Evolutionary conservation across 148 eudicot species (phyloP), one percentile per base, ranked within the genome.

Genomic region (Cornus suecica): DNA sequence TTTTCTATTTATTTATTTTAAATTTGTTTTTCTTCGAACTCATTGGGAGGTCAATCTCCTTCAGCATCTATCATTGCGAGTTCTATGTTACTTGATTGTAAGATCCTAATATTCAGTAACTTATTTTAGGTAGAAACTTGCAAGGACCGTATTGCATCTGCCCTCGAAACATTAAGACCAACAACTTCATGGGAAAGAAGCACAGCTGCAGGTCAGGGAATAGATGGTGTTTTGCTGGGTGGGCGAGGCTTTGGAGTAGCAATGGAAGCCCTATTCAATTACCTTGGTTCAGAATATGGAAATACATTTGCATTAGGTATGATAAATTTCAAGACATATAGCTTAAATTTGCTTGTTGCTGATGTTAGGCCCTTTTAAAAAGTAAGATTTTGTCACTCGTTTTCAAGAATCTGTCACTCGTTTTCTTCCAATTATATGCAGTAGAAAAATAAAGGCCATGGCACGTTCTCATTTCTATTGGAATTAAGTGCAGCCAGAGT

Each of bases 181-280:
- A 89, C 90, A 80, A 86, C 95, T 34, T 87, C 99, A 62, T 94
- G 99, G 99, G 99, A 90, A 78, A 86, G 97, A 83, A 86, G 91
- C 37, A 83, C 97, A 5, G 88, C 87, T 81, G 88, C 92, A 52
- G 91, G 90, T 84, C 99, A 94, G 84, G 94, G 86, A 69, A 73
- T 90, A 60, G 98, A 94, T 78, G 97, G 97, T 66, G 92, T 94
- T 80, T 76, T 90, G 68, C 80, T 90, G 65, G 97, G 99, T 63
- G 99, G 99, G n/a, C 85, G 99, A 70, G 99, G 99, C 70, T 94
- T 94, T 85, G 99, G 99, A 29, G 85, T 88, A 31, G 94, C 99
- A 82, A 90, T 94, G 94, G 99, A 94, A 78, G 92, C 96, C 67
- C 92, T 94, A 29, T 78, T 91, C 64, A 92, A 76, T 78, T 94